Evolutionary conservation across 176 grass and related monocot genomes (phyloP).

Genomic region (Alloteropsis semialata): DNA sequence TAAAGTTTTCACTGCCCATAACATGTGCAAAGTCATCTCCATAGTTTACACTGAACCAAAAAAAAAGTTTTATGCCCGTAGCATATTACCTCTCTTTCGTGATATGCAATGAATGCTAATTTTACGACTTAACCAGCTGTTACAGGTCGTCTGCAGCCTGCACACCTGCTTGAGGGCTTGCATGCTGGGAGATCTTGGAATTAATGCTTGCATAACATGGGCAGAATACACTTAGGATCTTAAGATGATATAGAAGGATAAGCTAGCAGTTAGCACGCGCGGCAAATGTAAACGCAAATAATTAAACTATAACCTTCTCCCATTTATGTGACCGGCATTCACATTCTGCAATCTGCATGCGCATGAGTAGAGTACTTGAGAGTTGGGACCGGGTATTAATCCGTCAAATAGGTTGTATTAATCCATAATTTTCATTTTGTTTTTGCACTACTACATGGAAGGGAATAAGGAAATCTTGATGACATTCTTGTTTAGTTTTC

Average conservation of each 20-base stretch:
- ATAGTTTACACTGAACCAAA: background rate
- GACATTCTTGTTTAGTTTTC: background rate
- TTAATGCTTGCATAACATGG: background rate
- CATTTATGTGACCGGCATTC: background rate
- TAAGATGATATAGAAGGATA: too few relatives aligned
- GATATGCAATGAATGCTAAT: background rate
- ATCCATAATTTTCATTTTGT: background rate
- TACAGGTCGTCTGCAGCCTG: background rate
- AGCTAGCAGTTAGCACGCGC: too few relatives aligned
- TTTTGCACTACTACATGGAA: background rate
- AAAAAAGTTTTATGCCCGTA: too few relatives aligned
- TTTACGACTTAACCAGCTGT: background rate
- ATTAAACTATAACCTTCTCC: background rate
- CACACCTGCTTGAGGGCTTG: background rate
- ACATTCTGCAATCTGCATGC: background rate
- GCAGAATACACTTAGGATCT: too few relatives aligned
- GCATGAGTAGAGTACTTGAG: background rate
- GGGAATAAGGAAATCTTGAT: background rate
- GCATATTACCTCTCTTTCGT: background rate
- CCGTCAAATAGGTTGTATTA: background rate
- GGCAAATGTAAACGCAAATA: background rate
- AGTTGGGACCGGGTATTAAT: background rate
- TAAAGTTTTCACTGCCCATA: background rate
- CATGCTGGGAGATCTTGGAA: background rate
- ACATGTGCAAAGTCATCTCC: background rate